Evolutionary conservation across 257 asterid genomes (phyloP), one percentile per base, ranked within the genome.

Genomic region (Nicotiana tomentosiformis): DNA sequence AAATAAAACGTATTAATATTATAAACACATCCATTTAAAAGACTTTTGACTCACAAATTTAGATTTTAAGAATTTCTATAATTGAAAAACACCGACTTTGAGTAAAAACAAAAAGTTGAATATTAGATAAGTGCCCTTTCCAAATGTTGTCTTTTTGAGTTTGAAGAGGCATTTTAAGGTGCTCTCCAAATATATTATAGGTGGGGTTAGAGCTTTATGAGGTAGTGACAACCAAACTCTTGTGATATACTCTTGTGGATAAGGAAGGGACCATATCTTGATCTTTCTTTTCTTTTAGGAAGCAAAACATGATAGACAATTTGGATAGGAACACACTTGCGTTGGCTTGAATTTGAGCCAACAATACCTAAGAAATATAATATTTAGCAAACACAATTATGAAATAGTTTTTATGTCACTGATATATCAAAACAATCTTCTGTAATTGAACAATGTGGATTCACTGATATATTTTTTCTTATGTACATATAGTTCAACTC

Each of bases 81-180:
- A 43, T 43, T 43, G 46, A 39, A 37, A 37, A 5, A 37, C 8
- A 37, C 43, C 8, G 1, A 37, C 43, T 37, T 37, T 37, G 43
- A 32, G 3, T 32, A 3, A 32, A 32, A 32, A 32, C 26, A 32
- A 32, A 32, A 32, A 32, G 3, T 32, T 10, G 17, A 10, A 10
- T 37, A 39, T 39, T 43, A 20, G 78, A 43, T n/a, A 72, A 72
- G 79, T 12, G 51, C 23, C 79, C 23, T 46, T 23, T 72, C 39
- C 14, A 7, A 70, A 70, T 11, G 78, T 69, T 39, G 61, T 23
- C 79, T 20, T 46, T 72, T 72, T 72, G 60, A 72, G 35, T 72
- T 72, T 72, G 79, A 72, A 72, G 61, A 61, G 79, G 23, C 79
- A 72, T 11, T 72, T 46, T 46, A 43, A 70, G 78, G 60, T 43